A percentile compares a stretch with the other conserved stretches of the same genome.
Conservation (phyloP, 1,139 yeast species). For the Meyerozyma athensensis region DNA sequence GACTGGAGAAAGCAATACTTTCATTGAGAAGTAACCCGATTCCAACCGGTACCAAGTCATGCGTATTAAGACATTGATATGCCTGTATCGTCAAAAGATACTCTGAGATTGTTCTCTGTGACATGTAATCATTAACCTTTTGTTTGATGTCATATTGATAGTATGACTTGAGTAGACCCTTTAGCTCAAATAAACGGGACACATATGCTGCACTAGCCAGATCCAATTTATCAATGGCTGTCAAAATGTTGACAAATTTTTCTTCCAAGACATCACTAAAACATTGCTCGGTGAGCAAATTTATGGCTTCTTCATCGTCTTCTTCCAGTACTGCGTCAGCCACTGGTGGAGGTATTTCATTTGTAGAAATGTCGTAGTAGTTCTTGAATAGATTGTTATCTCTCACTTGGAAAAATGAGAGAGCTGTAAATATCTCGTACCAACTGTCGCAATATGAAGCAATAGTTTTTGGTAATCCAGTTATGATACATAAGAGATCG, state of each 20-base stretch:
- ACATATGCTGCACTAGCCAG: constrained; percentile 64
- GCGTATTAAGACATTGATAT: constrained; percentile 46
- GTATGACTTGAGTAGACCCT: constrained; percentile 54
- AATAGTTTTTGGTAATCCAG: constrained; percentile 54
- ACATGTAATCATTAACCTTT: constrained; percentile 12
- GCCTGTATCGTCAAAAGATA: constrained; percentile 61
- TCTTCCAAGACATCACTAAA: constrained; percentile 58
- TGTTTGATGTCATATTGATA: constrained; percentile 19
- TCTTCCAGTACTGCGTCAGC: constrained; percentile 8
- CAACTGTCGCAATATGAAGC: constrained; percentile 49
- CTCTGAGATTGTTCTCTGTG: constrained; percentile 49
- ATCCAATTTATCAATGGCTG: constrained; percentile 58
- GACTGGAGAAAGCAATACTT: constrained; percentile 21
- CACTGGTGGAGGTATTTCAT: constrained; percentile 30
- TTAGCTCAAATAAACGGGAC: constrained; percentile 60
- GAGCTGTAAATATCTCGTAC: constrained; percentile 68
- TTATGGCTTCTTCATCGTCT: constrained; percentile 25
- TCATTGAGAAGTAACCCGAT: constrained; percentile 46
- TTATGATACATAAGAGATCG: constrained; percentile 40
- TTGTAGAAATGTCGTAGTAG: constrained; percentile 29
- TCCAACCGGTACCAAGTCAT: constrained; percentile 59
- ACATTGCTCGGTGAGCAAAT: constrained; percentile 46
- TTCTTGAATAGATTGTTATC: constrained; percentile 34
- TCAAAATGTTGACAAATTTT: constrained; percentile 54
- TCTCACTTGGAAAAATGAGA: constrained; percentile 56